phyloP scores from a whole-genome alignment of 768 basidiomycete genomes.

The Calocybe indica region DNA sequence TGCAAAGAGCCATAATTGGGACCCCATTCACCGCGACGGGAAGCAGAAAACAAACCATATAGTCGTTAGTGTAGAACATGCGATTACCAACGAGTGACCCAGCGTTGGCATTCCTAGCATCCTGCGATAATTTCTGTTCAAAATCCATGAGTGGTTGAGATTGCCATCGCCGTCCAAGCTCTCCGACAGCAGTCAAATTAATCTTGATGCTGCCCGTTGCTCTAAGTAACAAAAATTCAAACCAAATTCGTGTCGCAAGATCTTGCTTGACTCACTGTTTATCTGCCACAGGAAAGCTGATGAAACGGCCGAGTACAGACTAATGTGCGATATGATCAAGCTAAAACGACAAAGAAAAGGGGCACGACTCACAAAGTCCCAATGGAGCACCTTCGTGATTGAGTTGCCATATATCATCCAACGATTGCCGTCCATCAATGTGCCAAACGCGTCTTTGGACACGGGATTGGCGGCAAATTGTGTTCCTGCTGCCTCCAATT shows the following conservation, averaged over 20 bases:
- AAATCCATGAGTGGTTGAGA: slow-evolving; percentile 29
- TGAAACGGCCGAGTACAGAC: slow-evolving; percentile 6
- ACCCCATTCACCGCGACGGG: not conserved
- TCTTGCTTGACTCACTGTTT: slow-evolving; percentile 23
- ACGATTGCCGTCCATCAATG: slow-evolving; percentile 35
- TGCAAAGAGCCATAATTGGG: slow-evolving; percentile 12
- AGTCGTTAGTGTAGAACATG: slow-evolving; percentile 64
- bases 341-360: not conserved
- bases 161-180: slow-evolving; percentile 11
- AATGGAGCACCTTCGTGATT: slow-evolving; percentile 34
- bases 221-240: slow-evolving; percentile 20
- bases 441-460: slow-evolving; percentile 29
- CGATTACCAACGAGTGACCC: slow-evolving; percentile 50
- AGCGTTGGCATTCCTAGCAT: slow-evolving; percentile 41
- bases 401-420: slow-evolving; percentile 48
- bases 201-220: slow-evolving; percentile 51
- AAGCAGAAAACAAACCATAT: slow-evolving; percentile 43
- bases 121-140: slow-evolving; percentile 27
- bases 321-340: not conserved
- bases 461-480: slow-evolving; percentile 6
- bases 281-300: slow-evolving; percentile 47
- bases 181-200: slow-evolving; percentile 36
- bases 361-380: slow-evolving; percentile 37
- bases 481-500: slow-evolving; percentile 56
- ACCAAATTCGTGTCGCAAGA: no score